Base-by-base conservation (phyloP, 1,284 basidiomycete species). In the Porogramme epimiltina region DNA sequence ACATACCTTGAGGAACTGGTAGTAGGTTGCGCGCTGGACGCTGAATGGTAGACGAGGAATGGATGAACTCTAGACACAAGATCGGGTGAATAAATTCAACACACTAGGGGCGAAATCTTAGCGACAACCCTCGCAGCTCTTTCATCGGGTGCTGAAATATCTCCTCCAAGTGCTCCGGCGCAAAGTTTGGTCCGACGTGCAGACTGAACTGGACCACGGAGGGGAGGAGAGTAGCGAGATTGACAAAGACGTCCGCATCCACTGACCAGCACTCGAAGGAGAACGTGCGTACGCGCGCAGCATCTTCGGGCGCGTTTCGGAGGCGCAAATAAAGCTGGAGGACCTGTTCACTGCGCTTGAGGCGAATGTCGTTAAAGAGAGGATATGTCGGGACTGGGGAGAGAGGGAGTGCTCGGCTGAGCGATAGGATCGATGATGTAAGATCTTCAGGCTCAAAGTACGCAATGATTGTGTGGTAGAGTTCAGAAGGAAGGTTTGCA, bases 71-170 rank as follows among this genome's bases (percentile, higher is more conserved):
- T 25, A 24, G 36, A 15, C 16, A 33, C 26, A 31, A 19, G 39
- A n/a, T 22, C 40, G 43, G 45, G 10, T 38, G 8, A 38, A 45
- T 3, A n/a, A 10, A 24, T 1, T n/a, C 2, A 3, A 61, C 62
- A 42, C 64, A 89, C 87, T 89, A 89, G 13, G 87, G 87, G 45
- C 80, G 74, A 63, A 90, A 89, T 56, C 82, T 70, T 45, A 89
- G 60, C 0, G 77, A 76, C 10, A 89, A 64, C 54, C 70, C 71
- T 28, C 63, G 55, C 55, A 89, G 54, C 0, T 58, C 28, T 45
- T 62, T 52, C 66, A 69, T 61, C 54, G 79, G 66, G 57, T 68
- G 55, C 38, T 66, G 62, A 51, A 89, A 76, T 28, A 89, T 68
- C 38, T 81, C 79, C 56, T 83, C 78, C 51, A 89, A 58, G 64